phyloP scores from a whole-genome alignment of 2,329 filamentous ascomycete species.

The Sordariomycetes sp. region DNA sequence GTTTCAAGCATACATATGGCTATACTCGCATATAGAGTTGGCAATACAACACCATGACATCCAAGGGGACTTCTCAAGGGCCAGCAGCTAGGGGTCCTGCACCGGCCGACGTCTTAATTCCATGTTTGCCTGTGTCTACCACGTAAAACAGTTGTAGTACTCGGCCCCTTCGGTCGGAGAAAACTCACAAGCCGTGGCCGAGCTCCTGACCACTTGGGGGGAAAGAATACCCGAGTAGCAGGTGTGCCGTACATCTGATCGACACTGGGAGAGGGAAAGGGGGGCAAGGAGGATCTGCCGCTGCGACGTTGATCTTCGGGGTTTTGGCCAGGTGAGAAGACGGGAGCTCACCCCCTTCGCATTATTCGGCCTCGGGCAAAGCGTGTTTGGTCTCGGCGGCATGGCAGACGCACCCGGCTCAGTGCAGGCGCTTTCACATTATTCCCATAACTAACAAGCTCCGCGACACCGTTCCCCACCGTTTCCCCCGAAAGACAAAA shows the following conservation, averaged over 20 bases:
- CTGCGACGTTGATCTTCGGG: background rate
- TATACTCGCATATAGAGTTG: background rate
- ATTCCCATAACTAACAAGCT: background rate
- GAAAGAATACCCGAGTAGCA: background rate
- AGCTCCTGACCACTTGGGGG: background rate
- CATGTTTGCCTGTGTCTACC: too few species aligned
- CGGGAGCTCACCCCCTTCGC: background rate
- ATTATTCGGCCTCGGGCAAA: background rate
- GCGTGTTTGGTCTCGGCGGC: background rate
- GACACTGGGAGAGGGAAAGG: background rate
- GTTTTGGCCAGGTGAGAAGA: background rate
- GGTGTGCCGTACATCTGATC: background rate
- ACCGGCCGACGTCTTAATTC: too few species aligned
- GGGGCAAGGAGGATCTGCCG: background rate
- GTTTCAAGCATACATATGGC: background rate
- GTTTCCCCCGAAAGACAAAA: background rate
- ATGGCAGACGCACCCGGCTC: background rate
- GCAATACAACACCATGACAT: background rate
- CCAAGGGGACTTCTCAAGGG: background rate
- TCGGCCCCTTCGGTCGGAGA: too few species aligned
- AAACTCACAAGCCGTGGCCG: too few species aligned
- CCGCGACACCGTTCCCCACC: background rate
- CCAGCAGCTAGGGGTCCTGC: too few species aligned
- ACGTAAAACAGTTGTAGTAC: too few species aligned
- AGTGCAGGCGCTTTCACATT: too few species aligned